Conservation (phyloP, 2,329 filamentous ascomycete genomes). For the Neonectria punicea region DNA sequence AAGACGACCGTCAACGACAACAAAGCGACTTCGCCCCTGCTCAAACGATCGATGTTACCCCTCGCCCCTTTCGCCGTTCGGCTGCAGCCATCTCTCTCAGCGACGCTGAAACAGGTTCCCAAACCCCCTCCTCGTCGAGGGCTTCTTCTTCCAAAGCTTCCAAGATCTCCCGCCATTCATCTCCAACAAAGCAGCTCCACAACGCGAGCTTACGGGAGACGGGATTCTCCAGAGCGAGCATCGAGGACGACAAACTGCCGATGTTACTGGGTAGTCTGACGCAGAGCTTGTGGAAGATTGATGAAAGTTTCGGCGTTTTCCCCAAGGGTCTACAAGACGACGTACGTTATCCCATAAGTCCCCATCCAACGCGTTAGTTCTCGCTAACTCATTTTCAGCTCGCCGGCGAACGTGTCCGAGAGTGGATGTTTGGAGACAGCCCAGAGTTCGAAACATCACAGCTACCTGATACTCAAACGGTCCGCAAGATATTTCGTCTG, state of each 20-base stretch:
- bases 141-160: slow-evolving; percentile 2
- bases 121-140: not conserved
- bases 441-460: slow-evolving; percentile 1
- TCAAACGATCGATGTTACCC: not conserved
- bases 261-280: not conserved
- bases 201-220: not conserved
- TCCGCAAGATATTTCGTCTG: slow-evolving; percentile 1
- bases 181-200: slow-evolving; percentile 1
- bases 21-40: not conserved
- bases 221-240: slow-evolving; percentile 4
- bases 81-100: not conserved
- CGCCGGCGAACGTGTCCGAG: not conserved
- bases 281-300: not conserved
- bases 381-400: not conserved
- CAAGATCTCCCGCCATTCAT: not conserved
- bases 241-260: not conserved
- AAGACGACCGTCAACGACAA: not conserved
- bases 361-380: not conserved
- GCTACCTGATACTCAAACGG: not conserved
- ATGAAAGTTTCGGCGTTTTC: not conserved
- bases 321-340: not conserved
- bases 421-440: slow-evolving; percentile 2
- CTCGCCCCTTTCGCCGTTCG: not conserved
- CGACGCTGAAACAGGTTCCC: not conserved
- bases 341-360: not conserved